phyloP scores from a whole-genome alignment of 164 flowering plant genomes.

The Vitis rupestris region DNA sequence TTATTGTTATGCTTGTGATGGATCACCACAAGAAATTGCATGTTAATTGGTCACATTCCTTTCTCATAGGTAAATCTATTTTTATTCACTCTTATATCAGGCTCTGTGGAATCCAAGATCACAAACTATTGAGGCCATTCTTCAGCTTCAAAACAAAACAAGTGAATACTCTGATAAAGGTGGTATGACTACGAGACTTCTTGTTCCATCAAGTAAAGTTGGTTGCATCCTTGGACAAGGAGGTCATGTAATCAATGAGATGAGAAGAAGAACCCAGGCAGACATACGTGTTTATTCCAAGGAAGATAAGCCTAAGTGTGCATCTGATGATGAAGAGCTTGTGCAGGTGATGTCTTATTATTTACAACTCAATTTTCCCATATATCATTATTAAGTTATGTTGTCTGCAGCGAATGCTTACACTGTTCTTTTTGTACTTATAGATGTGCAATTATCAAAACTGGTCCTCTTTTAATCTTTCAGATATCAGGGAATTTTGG shows the following conservation, averaged over 20 bases:
- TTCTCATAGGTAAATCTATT: neutral
- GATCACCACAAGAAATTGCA: too few species aligned
- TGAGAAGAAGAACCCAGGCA: conserved; percentile 70
- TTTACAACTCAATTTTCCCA: neutral
- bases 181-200: conserved; percentile 51
- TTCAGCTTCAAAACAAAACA: conserved; percentile 54
- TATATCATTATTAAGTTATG: neutral
- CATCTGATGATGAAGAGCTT: conserved; percentile 74
- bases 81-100: conserved; percentile 34
- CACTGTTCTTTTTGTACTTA: neutral
- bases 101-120: conserved; percentile 56
- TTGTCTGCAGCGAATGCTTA: neutral
- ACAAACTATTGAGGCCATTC: conserved; percentile 73
- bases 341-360: conserved; percentile 56
- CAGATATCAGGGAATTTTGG: conserved; percentile 61
- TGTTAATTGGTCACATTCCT: neutral
- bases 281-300: conserved; percentile 66
- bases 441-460: neutral
- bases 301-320: conserved; percentile 62
- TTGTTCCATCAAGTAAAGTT: conserved; percentile 66
- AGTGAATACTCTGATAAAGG: conserved; percentile 59
- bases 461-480: conserved; percentile 12
- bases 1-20: too few species aligned
- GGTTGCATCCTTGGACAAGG: conserved; percentile 85
- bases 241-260: conserved; percentile 68